A percentile compares a stretch with the other conserved stretches of the same genome.
Conservation (phyloP, 768 basidiomycete genomes). For the Trametes meyenii region DNA sequence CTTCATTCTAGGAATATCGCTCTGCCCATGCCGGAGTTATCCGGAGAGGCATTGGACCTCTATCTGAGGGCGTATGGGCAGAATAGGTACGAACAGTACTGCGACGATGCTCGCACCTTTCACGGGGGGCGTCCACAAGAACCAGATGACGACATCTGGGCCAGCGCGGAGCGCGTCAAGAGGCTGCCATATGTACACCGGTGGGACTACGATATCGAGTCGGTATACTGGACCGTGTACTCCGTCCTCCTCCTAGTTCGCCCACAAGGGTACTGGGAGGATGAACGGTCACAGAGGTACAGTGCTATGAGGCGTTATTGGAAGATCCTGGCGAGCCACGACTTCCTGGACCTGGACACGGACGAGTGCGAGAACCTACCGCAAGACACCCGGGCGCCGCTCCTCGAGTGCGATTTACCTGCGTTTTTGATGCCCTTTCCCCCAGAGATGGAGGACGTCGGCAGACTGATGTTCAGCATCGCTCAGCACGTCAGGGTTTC, state of each 20-base stretch:
- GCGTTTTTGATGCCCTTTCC: conserved; percentile 1
- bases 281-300: background rate
- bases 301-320: background rate
- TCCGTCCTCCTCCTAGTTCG: background rate
- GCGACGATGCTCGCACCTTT: background rate
- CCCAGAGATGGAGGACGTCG: background rate
- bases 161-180: background rate
- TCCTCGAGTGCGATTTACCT: background rate
- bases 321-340: background rate
- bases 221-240: conserved; percentile 17
- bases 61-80: conserved; percentile 13
- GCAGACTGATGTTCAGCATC: conserved; percentile 1
- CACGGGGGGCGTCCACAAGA: background rate
- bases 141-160: background rate
- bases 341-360: background rate
- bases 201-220: conserved; percentile 20
- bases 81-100: conserved; percentile 10
- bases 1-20: background rate
- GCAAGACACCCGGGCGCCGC: background rate
- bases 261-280: background rate
- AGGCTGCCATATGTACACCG: conserved; percentile 8
- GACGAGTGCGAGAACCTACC: background rate
- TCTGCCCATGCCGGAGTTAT: conserved; percentile 8
- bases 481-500: conserved; percentile 12
- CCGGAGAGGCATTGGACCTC: background rate